Percentiles rank a stretch among this genome's conserved stretches.
phyloP scores from a whole-genome alignment of 1,284 basidiomycete genomes.

The Boletus mariae region DNA sequence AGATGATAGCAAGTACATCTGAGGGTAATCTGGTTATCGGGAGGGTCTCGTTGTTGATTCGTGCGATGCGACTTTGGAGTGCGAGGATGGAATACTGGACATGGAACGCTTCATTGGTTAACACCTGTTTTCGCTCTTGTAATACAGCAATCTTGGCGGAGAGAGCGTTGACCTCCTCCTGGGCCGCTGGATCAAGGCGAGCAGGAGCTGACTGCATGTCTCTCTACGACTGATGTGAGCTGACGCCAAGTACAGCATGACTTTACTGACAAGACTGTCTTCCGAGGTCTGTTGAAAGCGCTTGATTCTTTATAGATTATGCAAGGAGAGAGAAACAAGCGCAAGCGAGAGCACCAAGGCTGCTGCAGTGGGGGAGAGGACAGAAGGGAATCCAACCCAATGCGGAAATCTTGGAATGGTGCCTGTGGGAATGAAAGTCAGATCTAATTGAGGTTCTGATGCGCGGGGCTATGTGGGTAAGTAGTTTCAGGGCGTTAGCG shows the following conservation, averaged over 20 bases:
- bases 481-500: too few species aligned
- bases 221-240: conserved; percentile 22
- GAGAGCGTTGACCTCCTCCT: conserved; percentile 27
- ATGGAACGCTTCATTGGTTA: conserved; percentile 25
- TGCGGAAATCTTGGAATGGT: background rate
- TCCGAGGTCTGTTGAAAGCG: conserved; percentile 10
- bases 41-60: conserved; percentile 31
- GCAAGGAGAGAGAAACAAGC: background rate
- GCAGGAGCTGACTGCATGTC: conserved; percentile 17
- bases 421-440: background rate
- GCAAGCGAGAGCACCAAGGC: background rate
- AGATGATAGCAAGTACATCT: conserved; percentile 33
- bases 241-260: conserved; percentile 9
- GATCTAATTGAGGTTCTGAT: too few species aligned
- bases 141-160: conserved; percentile 19
- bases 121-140: conserved; percentile 22
- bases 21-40: conserved; percentile 30
- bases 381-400: background rate
- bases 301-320: background rate
- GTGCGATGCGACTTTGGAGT: conserved; percentile 33
- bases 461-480: too few species aligned
- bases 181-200: conserved; percentile 21
- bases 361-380: background rate
- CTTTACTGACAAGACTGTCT: conserved; percentile 25
- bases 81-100: conserved; percentile 29